These are phyloP conservation scores for Haplosporangium sp. DNA, from an alignment of 371 early-diverging fungal species.

Conservation along the genomic window DNA sequence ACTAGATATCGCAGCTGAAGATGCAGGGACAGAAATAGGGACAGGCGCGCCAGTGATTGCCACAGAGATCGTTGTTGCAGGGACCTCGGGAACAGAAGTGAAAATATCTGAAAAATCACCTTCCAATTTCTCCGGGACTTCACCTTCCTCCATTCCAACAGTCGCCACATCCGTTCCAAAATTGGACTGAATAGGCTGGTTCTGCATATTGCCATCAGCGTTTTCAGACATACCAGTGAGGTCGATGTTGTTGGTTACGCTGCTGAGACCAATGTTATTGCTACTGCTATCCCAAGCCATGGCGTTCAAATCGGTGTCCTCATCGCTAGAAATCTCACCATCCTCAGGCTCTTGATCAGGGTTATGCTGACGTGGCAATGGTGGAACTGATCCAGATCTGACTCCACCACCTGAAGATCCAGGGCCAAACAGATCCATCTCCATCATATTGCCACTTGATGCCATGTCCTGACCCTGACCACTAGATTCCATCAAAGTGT, in stretches of 20 bases:
- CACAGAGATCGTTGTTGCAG: background rate
- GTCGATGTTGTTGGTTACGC: background rate
- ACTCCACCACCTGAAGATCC: slow-evolving; percentile 19
- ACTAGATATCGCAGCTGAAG: slow-evolving; percentile 1
- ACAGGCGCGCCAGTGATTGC: background rate
- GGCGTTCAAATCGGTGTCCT: slow-evolving; percentile 35
- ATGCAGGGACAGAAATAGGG: slow-evolving; percentile 2
- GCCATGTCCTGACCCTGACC: background rate
- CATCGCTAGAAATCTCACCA: slow-evolving; percentile 42
- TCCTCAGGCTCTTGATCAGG: slow-evolving; percentile 42
- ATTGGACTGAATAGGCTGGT: background rate
- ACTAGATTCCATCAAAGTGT: background rate
- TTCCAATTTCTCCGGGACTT: slow-evolving; percentile 21
- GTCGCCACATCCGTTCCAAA: background rate
- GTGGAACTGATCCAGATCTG: slow-evolving; percentile 33
- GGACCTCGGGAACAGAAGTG: background rate
- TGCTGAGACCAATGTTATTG: background rate
- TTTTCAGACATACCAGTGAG: too few relatives aligned
- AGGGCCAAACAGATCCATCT: slow-evolving; percentile 26
- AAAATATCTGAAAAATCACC: background rate
- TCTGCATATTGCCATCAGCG: background rate
- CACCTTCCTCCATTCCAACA: slow-evolving; percentile 22
- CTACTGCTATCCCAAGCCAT: slow-evolving; percentile 19
- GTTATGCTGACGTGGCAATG: slow-evolving; percentile 27
- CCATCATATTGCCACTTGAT: slow-evolving; percentile 11